These are phyloP conservation scores for Albophoma yamanashiensis DNA, from an alignment of 2,329 filamentous ascomycete genomes.

Conservation along the genomic window DNA sequence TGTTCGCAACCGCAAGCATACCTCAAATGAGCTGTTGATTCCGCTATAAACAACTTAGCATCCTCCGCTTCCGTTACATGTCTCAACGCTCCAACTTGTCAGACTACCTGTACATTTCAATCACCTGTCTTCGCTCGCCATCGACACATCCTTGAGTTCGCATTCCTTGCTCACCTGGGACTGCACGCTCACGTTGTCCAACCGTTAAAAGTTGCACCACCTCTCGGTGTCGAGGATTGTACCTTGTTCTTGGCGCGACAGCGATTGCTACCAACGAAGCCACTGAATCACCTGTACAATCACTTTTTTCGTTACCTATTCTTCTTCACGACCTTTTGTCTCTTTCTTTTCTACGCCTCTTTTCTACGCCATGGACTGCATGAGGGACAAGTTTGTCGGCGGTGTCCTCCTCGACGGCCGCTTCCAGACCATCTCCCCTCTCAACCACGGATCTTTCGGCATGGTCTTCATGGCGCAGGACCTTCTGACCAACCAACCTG, in stretches of 20 bases:
- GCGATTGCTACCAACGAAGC: constrained; percentile 6
- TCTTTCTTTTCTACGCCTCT: constrained; percentile 11
- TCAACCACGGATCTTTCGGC: constrained; percentile 97
- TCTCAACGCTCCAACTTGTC: constrained; percentile 12
- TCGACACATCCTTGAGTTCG: constrained; percentile 5
- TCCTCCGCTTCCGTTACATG: constrained; percentile 11
- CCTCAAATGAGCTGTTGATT: constrained; percentile 32
- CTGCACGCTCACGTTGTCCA: constrained; percentile 1
- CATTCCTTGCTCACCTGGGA: constrained; percentile 8
- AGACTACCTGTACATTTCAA: constrained; percentile 23
- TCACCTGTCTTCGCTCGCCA: constrained; percentile 7
- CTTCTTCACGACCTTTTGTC: constrained; percentile 6
- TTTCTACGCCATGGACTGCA: constrained; percentile 58
- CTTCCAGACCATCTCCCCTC: constrained; percentile 81
- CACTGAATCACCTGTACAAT: constrained; percentile 15
- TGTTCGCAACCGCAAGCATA: constrained; percentile 21
- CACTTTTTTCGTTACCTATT: constrained; percentile 10
- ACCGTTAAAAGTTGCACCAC: constrained; percentile 1
- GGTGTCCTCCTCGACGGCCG: constrained; percentile 79
- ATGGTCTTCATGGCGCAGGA: constrained; percentile 96
- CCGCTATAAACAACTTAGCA: constrained; percentile 17
- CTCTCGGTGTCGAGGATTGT: background rate
- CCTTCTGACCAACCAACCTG: constrained; percentile 60
- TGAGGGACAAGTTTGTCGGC: constrained; percentile 70
- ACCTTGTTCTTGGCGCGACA: constrained; percentile 1